Base-by-base conservation (phyloP, 352 stramenopile genomes). In the Globisporangium apiculatum region DNA sequence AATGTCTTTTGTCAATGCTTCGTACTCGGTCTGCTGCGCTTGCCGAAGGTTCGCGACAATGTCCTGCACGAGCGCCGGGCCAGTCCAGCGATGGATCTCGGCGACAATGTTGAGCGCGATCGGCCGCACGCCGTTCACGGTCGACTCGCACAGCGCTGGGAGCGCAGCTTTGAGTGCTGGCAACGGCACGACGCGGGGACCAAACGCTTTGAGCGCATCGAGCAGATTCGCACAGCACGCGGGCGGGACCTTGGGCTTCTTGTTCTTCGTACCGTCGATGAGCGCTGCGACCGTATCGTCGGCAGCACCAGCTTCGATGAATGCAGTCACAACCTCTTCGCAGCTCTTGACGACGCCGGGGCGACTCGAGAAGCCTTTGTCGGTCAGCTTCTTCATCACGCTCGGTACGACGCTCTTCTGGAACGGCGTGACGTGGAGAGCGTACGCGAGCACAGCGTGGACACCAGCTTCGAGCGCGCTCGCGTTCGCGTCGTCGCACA, bases 191-290 rank as follows among this genome's bases (percentile, higher is more conserved):
- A 92, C 71, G 11, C 73, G 75, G 0, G 84, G 84, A n/a, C 86
- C 86, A 51, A 92, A 95, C 7, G 75, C 79, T 57, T 89, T 87
- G 24, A 95, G 69, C 7, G 75, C 71, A 41, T 94, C 84, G 0
- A 94, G 59, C 11, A 86, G 79, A 52, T 67, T 78, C 3, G 67
- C 64, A 0, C 79, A 66, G 75, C 86, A 94, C 0, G 79, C 83
- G 10, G 86, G 83, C 17, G 86, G 84, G 0, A 93, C 84, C 37
- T 95, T 95, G 1, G 84, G 86, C 53, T 95, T 95, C 46, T 87
- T 87, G 61, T 94, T 92, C 46, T 85, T 89, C 3, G 83, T 89
- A 36, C 84, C 86, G 82, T 94, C 84, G 18, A 95, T 68, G 1
- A 95, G 57, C 18, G 83, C 76, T 5, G 43, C 65, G 9, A 92